Evolutionary conservation across 2,329 filamentous ascomycete genomes (phyloP).

Genomic region (Talaromyces sp.): DNA sequence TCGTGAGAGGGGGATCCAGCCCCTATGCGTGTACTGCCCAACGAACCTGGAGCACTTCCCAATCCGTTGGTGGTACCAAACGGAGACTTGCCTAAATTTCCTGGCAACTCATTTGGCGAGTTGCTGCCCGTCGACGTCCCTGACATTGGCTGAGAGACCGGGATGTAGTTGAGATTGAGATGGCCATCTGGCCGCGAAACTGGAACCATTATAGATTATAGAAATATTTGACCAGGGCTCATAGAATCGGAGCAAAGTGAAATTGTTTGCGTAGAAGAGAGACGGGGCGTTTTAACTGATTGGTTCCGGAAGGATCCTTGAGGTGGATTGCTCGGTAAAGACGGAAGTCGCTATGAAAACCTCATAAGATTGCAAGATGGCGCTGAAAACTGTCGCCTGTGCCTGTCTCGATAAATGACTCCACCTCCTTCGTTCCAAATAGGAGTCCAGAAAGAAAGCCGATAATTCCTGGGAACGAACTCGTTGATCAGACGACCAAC

Average conservation of each 20-base stretch:
- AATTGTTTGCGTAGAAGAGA: not conserved
- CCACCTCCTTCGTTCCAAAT: not conserved
- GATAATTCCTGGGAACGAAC: not conserved
- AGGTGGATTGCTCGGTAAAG: constrained; percentile 1
- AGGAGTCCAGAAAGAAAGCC: constrained; percentile 11
- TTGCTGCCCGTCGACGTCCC: constrained; percentile 74
- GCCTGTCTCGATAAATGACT: not conserved
- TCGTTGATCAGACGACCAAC: not conserved
- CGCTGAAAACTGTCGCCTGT: not conserved
- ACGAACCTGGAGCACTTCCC: constrained; percentile 46
- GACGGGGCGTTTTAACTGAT: not conserved
- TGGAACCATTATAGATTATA: constrained; percentile 73
- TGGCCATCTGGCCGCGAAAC: constrained; percentile 72
- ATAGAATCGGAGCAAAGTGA: not conserved
- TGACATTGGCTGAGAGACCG: constrained; percentile 64
- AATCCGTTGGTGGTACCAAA: constrained; percentile 64
- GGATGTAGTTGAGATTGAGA: constrained; percentile 76
- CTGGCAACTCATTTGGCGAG: constrained; percentile 69
- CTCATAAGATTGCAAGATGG: constrained; percentile 9
- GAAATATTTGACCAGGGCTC: not conserved
- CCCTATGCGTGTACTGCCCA: constrained; percentile 65
- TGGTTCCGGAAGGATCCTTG: not conserved
- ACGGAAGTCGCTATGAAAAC: constrained; percentile 8
- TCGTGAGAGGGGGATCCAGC: constrained; percentile 96
- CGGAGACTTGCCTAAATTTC: constrained; percentile 62